Evolutionary conservation across 2,329 filamentous ascomycete genomes (phyloP).

Genomic region (Didymella segeticola): DNA sequence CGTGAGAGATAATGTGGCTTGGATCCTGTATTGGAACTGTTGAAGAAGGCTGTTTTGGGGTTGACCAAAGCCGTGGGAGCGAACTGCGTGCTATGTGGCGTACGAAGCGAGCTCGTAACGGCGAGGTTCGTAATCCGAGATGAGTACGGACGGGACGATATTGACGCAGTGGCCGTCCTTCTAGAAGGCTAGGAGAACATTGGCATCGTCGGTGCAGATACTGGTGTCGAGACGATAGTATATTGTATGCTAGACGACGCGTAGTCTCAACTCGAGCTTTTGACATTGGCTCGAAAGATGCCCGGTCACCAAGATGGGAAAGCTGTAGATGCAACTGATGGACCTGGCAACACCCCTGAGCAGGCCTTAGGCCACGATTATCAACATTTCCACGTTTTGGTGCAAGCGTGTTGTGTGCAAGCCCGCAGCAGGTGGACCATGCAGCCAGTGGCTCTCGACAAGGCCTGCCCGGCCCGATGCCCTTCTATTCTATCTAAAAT

Average conservation of each 20-base stretch:
- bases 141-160: slow-evolving; percentile 2
- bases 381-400: neutral
- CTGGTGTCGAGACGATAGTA: neutral
- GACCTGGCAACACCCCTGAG: neutral
- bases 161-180: slow-evolving; percentile 4
- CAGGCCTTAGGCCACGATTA: too few species aligned
- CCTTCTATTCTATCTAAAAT: neutral
- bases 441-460: neutral
- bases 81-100: neutral
- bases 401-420: neutral
- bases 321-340: neutral
- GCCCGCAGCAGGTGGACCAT: neutral
- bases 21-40: neutral
- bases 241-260: too few species aligned
- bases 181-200: slow-evolving; percentile 10
- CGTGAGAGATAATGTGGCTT: neutral
- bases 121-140: neutral
- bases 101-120: slow-evolving; percentile 1
- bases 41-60: neutral
- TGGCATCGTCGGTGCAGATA: slow-evolving; percentile 9
- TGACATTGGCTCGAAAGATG: neutral
- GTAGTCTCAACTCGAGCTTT: neutral
- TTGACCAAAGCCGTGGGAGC: neutral
- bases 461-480: slow-evolving; percentile 1
- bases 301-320: too few species aligned